phyloP scores from a whole-genome alignment of 106 monocot species.

The Dendrobium nobile region DNA sequence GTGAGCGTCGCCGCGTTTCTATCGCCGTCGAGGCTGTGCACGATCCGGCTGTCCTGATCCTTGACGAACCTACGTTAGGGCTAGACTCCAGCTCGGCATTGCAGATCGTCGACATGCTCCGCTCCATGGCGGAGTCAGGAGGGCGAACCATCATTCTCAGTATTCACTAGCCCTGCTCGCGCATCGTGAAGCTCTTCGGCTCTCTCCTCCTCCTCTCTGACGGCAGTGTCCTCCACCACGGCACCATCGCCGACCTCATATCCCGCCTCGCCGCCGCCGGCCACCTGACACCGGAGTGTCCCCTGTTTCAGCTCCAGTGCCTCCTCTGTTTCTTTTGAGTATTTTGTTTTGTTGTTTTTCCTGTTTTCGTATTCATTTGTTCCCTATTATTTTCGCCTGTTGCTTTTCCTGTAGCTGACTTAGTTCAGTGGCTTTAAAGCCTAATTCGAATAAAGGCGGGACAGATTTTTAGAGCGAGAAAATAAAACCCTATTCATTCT shows the following conservation, averaged over 20 bases:
- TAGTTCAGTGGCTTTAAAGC: too few species aligned
- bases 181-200: conserved; percentile 66
- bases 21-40: conserved; percentile 79
- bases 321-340: too few species aligned
- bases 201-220: conserved; percentile 60
- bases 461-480: too few species aligned
- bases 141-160: conserved; percentile 75
- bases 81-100: conserved; percentile 74
- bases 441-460: too few species aligned
- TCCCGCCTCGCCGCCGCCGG: conserved; percentile 29
- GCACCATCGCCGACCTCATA: conserved; percentile 49
- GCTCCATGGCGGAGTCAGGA: conserved; percentile 55
- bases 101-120: conserved; percentile 61
- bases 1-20: conserved; percentile 69
- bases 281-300: too few species aligned
- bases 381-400: too few species aligned
- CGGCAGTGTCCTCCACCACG: conserved; percentile 63
- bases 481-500: too few species aligned
- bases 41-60: conserved; percentile 60
- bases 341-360: too few species aligned
- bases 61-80: conserved; percentile 97
- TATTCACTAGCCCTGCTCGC: conserved; percentile 84
- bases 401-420: too few species aligned
- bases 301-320: too few species aligned
- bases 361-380: too few species aligned